A percentile compares a stretch with the other conserved stretches of the same genome.
Evolutionary conservation across 83 land plant genomes (phyloP).

Genomic region (Diphasiastrum complanatum): DNA sequence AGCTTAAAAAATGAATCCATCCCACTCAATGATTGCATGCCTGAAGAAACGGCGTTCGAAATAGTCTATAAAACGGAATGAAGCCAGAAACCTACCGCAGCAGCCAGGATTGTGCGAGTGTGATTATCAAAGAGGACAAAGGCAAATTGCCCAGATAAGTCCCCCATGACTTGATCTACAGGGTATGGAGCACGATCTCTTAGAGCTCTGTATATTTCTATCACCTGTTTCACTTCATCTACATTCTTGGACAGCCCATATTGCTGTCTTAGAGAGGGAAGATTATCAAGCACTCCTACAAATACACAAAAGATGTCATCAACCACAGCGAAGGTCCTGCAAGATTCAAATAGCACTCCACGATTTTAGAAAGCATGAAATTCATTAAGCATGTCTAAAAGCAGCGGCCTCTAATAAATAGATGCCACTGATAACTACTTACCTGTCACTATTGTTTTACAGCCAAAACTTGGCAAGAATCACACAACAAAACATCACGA

Average conservation of each 20-base stretch:
- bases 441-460: not conserved
- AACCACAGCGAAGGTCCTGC: conserved; percentile 59
- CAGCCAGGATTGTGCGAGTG: conserved; percentile 41
- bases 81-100: conserved; percentile 38
- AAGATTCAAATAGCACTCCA: too few relatives aligned
- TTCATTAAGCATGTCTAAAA: not conserved
- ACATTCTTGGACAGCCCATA: conserved; percentile 60
- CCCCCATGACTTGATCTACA: conserved; percentile 60
- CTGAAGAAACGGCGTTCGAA: too few relatives aligned
- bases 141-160: conserved; percentile 51
- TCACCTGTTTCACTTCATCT: conserved; percentile 51
- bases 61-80: not conserved
- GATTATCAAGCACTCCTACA: conserved; percentile 58
- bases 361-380: not conserved
- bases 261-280: conserved; percentile 53
- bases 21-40: not conserved
- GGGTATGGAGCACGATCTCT: conserved; percentile 76
- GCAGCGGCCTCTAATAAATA: not conserved
- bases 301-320: conserved; percentile 77
- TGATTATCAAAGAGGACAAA: conserved; percentile 55
- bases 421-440: too few relatives aligned
- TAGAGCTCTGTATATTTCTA: conserved; percentile 62
- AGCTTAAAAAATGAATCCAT: not conserved
- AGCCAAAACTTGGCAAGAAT: not conserved
- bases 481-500: too few relatives aligned